Evolutionary conservation across 768 basidiomycete species (phyloP).

Genomic region (Infundibulicybe gibba): DNA sequence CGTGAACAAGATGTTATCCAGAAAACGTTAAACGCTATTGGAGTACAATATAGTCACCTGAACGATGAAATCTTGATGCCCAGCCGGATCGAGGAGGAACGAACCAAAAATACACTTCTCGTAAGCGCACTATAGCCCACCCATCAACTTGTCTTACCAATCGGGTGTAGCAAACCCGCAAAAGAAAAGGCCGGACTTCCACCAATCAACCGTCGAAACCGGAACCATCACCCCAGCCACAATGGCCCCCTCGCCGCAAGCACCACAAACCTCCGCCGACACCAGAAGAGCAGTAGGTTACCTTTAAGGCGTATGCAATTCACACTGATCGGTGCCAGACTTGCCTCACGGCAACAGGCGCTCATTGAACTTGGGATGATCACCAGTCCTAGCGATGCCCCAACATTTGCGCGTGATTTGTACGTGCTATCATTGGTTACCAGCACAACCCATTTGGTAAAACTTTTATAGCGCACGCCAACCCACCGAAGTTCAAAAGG

Average conservation of each 20-base stretch:
- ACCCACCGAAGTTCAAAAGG: too few relatives aligned
- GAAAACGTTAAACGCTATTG: slow-evolving; percentile 53
- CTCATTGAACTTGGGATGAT: slow-evolving; percentile 63
- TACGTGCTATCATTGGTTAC: slow-evolving; percentile 27
- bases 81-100: slow-evolving; percentile 66
- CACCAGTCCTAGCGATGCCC: slow-evolving; percentile 43
- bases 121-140: slow-evolving; percentile 23
- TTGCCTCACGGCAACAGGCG: slow-evolving; percentile 52
- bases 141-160: not conserved
- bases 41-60: slow-evolving; percentile 69
- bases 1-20: slow-evolving; percentile 45
- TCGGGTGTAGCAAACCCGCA: slow-evolving; percentile 25
- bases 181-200: slow-evolving; percentile 12
- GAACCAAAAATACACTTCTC: slow-evolving; percentile 49
- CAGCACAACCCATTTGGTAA: too few relatives aligned
- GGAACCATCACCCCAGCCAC: slow-evolving; percentile 29
- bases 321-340: slow-evolving; percentile 28
- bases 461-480: too few relatives aligned
- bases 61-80: slow-evolving; percentile 70
- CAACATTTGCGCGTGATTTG: slow-evolving; percentile 64
- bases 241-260: slow-evolving; percentile 65
- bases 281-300: slow-evolving; percentile 44
- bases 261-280: slow-evolving; percentile 49
- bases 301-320: not conserved
- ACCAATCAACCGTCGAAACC: slow-evolving; percentile 11